Percentiles rank a stretch among this genome's conserved stretches.
These are phyloP conservation scores for Helicocarpus griseus DNA, from an alignment of 2,329 filamentous ascomycete species.

Conservation along the genomic window DNA sequence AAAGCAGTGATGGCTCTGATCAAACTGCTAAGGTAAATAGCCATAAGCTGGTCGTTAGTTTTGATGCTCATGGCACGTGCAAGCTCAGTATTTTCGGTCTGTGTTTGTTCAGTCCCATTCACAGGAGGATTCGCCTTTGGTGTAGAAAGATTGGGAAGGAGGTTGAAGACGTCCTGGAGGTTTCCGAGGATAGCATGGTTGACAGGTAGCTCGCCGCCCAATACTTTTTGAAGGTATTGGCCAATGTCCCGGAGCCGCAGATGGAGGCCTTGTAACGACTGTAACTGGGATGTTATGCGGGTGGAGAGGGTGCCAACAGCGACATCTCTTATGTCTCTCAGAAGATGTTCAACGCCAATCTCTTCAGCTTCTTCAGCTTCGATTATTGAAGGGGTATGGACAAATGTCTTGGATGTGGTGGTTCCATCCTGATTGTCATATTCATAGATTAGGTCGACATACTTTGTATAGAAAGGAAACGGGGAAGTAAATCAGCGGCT, in stretches of 20 bases:
- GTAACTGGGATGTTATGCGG: constrained; percentile 92
- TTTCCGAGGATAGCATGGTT: constrained; percentile 97
- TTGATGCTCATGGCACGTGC: constrained; percentile 97
- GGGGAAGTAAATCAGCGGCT: constrained; percentile 25
- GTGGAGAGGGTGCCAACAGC: constrained; percentile 94
- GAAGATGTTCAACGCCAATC: constrained; percentile 94
- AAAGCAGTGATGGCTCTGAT: constrained; percentile 97
- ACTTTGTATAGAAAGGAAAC: constrained; percentile 1
- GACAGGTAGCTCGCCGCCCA: constrained; percentile 83
- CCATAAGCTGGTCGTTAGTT: constrained; percentile 98
- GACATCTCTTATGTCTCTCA: constrained; percentile 96
- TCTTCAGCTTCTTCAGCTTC: constrained; percentile 98
- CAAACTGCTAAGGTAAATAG: constrained; percentile 92
- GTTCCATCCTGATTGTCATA: constrained; percentile 66
- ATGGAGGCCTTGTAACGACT: constrained; percentile 93
- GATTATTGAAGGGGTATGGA: constrained; percentile 96
- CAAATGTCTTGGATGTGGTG: constrained; percentile 92
- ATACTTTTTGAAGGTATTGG: constrained; percentile 88
- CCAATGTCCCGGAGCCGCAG: constrained; percentile 91
- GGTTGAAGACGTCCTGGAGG: constrained; percentile 98
- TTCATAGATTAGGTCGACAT: constrained; percentile 1
- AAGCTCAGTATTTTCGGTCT: constrained; percentile 66
- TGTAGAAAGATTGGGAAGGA: constrained; percentile 88
- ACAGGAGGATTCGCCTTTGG: constrained; percentile 53
- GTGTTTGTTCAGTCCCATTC: constrained; percentile 48